Percentiles rank a stretch among this genome's conserved stretches.
phyloP scores from a whole-genome alignment of 2,329 filamentous ascomycete species.

The Aspergillus calidoustus region DNA sequence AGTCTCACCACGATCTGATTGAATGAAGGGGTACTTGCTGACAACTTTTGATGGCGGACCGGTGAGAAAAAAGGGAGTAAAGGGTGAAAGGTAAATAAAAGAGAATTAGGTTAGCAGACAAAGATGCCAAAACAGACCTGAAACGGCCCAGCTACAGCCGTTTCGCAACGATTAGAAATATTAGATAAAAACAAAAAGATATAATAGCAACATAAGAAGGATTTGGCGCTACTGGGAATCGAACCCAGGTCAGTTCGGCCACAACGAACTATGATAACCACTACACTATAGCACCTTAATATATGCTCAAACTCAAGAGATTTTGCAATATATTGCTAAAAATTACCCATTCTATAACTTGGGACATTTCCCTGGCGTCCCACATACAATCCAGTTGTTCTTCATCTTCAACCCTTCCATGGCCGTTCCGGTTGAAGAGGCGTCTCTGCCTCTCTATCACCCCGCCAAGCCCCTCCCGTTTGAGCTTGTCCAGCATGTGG shows the following conservation, averaged over 20 bases:
- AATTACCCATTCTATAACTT: neutral
- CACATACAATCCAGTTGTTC: neutral
- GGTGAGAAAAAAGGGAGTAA: neutral
- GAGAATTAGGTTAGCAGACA: neutral
- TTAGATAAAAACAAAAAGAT: neutral
- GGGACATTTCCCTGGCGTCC: neutral
- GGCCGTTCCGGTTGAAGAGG: conserved; percentile 27
- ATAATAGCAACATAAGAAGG: neutral
- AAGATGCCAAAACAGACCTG: neutral
- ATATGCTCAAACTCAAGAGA: neutral
- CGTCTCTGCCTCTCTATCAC: conserved; percentile 50
- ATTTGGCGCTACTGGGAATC: conserved; percentile 30
- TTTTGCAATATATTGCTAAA: neutral
- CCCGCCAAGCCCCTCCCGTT: conserved; percentile 62
- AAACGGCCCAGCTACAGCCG: neutral
- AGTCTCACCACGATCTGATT: neutral
- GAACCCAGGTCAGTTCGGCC: conserved; percentile 31
- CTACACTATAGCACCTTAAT: conserved; percentile 33
- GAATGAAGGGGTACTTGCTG: neutral
- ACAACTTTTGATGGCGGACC: neutral
- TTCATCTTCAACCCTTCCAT: conserved; percentile 14
- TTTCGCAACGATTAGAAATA: neutral
- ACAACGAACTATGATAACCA: conserved; percentile 31
- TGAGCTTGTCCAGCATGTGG: conserved; percentile 68
- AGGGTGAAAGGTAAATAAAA: neutral